These are phyloP conservation scores for Hordeum marinum DNA, from an alignment of 176 grass and related monocot genomes.

Conservation along the genomic window DNA sequence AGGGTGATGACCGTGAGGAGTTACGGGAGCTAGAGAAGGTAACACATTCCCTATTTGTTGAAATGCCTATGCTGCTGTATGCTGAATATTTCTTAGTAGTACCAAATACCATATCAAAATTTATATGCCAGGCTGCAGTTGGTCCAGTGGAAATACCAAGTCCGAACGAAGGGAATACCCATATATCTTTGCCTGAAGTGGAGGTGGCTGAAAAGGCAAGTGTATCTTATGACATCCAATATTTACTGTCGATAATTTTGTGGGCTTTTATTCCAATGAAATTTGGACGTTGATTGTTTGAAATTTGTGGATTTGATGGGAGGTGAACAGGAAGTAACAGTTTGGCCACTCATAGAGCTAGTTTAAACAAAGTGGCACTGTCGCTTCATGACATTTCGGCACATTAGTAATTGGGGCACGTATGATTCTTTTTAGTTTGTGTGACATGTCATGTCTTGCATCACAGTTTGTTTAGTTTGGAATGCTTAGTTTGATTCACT, in stretches of 20 bases:
- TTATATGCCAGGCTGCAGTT: neutral
- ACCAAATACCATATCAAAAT: neutral
- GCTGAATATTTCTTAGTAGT: neutral
- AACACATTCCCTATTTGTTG: neutral
- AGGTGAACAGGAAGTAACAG: slow-evolving; percentile 19
- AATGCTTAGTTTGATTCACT: slow-evolving; percentile 4
- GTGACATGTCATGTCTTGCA: neutral
- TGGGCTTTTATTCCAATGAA: slow-evolving; percentile 56
- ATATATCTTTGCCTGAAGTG: slow-evolving; percentile 29
- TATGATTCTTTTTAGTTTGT: neutral
- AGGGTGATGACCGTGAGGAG: slow-evolving; percentile 47
- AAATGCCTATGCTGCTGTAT: neutral
- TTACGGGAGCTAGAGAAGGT: slow-evolving; percentile 53
- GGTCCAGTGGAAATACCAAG: slow-evolving; percentile 20
- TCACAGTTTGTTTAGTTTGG: neutral
- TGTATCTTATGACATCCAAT: slow-evolving; percentile 10
- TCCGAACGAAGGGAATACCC: slow-evolving; percentile 42
- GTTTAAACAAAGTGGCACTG: neutral
- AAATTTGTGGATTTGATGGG: neutral
- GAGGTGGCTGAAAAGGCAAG: slow-evolving; percentile 23
- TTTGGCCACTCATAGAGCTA: neutral
- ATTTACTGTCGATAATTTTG: slow-evolving; percentile 38
- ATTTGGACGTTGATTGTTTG: slow-evolving; percentile 9
- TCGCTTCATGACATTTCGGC: neutral
- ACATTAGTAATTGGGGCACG: neutral